These are phyloP conservation scores for Leucoagaricus sp. DNA, from an alignment of 1,284 basidiomycete genomes.

Conservation along the genomic window DNA sequence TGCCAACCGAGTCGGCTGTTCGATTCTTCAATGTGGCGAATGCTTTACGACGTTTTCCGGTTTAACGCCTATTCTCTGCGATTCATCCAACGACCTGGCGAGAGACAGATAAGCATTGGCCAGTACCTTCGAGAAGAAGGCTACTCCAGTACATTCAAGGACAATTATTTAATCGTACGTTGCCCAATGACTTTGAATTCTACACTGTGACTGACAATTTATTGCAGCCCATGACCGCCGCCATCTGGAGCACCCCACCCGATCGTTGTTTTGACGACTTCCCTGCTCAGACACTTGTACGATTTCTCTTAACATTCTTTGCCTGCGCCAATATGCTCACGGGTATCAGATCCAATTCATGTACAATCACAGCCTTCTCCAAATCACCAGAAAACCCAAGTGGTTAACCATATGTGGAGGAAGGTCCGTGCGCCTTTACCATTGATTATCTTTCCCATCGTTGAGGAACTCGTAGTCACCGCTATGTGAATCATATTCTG, in stretches of 20 bases:
- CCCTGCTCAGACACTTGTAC: slow-evolving; percentile 69
- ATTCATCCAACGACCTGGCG: slow-evolving; percentile 32
- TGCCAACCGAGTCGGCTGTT: slow-evolving; percentile 64
- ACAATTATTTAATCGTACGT: slow-evolving; percentile 81
- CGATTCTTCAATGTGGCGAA: slow-evolving; percentile 71
- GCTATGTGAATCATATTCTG: slow-evolving; percentile 70
- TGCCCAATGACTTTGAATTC: slow-evolving; percentile 2
- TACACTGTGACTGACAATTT: slow-evolving; percentile 4
- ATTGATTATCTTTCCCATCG: neutral
- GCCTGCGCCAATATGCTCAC: neutral
- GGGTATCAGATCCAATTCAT: slow-evolving; percentile 66
- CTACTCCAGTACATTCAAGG: slow-evolving; percentile 70
- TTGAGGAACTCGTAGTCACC: slow-evolving; percentile 41
- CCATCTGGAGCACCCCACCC: slow-evolving; percentile 82
- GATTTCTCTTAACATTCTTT: slow-evolving; percentile 12
- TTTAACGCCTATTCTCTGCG: slow-evolving; percentile 73
- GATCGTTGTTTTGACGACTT: slow-evolving; percentile 73
- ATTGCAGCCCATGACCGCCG: slow-evolving; percentile 75
- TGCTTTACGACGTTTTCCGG: slow-evolving; percentile 77
- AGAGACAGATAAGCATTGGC: slow-evolving; percentile 57
- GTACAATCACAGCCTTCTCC: slow-evolving; percentile 81
- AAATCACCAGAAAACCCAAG: slow-evolving; percentile 71
- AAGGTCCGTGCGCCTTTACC: slow-evolving; percentile 41
- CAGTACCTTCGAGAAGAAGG: slow-evolving; percentile 68
- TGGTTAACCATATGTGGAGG: slow-evolving; percentile 81